phyloP scores from a whole-genome alignment of 768 basidiomycete species.

The Rhizopogon vinicolor region DNA sequence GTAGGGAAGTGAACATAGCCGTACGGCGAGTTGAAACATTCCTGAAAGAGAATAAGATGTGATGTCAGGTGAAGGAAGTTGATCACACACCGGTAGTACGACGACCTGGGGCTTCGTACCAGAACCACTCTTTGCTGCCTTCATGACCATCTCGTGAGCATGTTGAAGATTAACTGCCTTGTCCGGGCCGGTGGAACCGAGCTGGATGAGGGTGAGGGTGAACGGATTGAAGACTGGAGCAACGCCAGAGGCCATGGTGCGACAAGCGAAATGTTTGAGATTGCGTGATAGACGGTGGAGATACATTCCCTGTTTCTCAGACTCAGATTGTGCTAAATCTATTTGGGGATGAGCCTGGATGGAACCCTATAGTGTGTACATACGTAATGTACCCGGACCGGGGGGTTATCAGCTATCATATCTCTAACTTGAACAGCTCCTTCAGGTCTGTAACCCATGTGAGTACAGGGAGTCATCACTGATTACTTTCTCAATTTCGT shows the following conservation, averaged over 20 bases:
- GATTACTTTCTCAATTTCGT: background rate
- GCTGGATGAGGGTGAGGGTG: slow-evolving; percentile 84
- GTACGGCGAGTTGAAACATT: slow-evolving; percentile 88
- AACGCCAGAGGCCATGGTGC: slow-evolving; percentile 21
- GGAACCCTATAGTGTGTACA: no score
- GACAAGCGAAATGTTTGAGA: background rate
- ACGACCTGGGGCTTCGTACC: slow-evolving; percentile 67
- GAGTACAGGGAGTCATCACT: background rate
- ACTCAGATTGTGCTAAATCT: background rate
- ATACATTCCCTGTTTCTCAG: background rate
- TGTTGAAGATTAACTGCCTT: slow-evolving; percentile 79
- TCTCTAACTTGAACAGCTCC: background rate
- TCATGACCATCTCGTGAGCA: slow-evolving; percentile 76
- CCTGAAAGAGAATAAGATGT: slow-evolving; percentile 36
- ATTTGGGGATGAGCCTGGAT: slow-evolving; percentile 4
- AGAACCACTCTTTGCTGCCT: slow-evolving; percentile 45
- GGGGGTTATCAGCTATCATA: background rate
- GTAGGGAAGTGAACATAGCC: slow-evolving; percentile 75
- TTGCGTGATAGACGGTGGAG: background rate
- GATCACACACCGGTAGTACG: slow-evolving; percentile 68
- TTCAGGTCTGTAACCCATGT: background rate
- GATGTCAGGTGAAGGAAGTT: background rate
- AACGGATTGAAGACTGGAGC: slow-evolving; percentile 61
- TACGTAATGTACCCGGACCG: background rate
- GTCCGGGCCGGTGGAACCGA: slow-evolving; percentile 66